A percentile compares a stretch with the other conserved stretches of the same genome.
Evolutionary conservation across 2,329 filamentous ascomycete species (phyloP).

Genomic region (Microcyclospora pomicola): DNA sequence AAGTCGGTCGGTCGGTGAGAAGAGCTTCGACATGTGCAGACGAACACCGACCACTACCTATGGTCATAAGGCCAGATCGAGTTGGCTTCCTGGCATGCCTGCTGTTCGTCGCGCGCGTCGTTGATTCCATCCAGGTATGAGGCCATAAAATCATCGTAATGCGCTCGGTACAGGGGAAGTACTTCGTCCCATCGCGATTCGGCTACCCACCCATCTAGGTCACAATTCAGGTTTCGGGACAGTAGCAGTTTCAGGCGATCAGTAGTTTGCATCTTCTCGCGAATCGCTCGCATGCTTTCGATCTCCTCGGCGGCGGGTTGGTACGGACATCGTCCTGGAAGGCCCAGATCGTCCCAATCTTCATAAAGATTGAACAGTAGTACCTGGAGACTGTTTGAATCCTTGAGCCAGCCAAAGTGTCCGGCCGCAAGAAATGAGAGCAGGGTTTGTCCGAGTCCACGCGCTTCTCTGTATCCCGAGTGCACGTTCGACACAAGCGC

Average conservation of each 20-base stretch:
- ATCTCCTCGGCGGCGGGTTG: not conserved
- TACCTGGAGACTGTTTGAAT: not conserved
- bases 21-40: too few relatives aligned
- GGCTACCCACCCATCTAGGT: not conserved
- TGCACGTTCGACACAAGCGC: not conserved
- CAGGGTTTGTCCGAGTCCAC: not conserved
- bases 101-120: not conserved
- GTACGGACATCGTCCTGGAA: not conserved
- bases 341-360: not conserved
- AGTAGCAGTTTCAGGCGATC: not conserved
- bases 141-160: not conserved
- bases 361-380: not conserved
- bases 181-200: not conserved
- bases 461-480: not conserved
- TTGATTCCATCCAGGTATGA: not conserved
- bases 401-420: not conserved
- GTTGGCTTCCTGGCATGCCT: too few relatives aligned
- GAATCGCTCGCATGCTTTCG: not conserved
- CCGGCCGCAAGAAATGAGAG: not conserved
- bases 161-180: not conserved
- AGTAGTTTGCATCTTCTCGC: not conserved
- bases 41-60: too few relatives aligned
- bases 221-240: not conserved
- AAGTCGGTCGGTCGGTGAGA: too few relatives aligned
- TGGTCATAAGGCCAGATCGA: too few relatives aligned